Conservation (phyloP, 805 yeast genomes). For the Groenewaldozyma tartarivorans region DNA sequence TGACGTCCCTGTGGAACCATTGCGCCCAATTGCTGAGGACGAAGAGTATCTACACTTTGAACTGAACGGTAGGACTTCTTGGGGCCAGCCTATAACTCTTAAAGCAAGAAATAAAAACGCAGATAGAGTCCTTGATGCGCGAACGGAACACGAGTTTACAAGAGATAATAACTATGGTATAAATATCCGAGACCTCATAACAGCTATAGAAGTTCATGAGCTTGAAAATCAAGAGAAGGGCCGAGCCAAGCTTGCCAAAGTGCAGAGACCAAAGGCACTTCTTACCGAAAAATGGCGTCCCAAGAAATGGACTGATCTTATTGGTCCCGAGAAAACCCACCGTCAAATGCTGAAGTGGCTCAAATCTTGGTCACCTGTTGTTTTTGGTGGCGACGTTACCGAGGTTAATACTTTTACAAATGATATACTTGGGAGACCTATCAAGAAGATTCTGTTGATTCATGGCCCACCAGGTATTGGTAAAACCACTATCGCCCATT, state of each 20-base stretch:
- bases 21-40: too few relatives aligned
- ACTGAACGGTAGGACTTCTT: too few relatives aligned
- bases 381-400: constrained; percentile 29
- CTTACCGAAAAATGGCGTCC: constrained; percentile 69
- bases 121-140: too few relatives aligned
- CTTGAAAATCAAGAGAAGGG: neutral
- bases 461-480: constrained; percentile 95
- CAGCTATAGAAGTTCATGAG: too few relatives aligned
- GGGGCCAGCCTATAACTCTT: too few relatives aligned
- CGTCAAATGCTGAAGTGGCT: constrained; percentile 54
- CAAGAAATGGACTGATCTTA: constrained; percentile 47
- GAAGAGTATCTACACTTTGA: too few relatives aligned
- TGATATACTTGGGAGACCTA: constrained; percentile 53
- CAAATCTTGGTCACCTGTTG: constrained; percentile 54
- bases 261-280: constrained; percentile 10
- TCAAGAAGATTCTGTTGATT: constrained; percentile 54
- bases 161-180: too few relatives aligned
- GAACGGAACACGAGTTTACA: too few relatives aligned
- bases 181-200: too few relatives aligned
- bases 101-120: too few relatives aligned
- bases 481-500: constrained; percentile 80
- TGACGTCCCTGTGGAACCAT: too few relatives aligned
- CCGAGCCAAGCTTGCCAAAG: neutral
- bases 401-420: constrained; percentile 4
- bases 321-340: constrained; percentile 61